Percentiles rank a stretch among this genome's conserved stretches.
These are phyloP conservation scores for Calocybe gangraenosa DNA, from an alignment of 768 basidiomycete genomes.

Conservation along the genomic window DNA sequence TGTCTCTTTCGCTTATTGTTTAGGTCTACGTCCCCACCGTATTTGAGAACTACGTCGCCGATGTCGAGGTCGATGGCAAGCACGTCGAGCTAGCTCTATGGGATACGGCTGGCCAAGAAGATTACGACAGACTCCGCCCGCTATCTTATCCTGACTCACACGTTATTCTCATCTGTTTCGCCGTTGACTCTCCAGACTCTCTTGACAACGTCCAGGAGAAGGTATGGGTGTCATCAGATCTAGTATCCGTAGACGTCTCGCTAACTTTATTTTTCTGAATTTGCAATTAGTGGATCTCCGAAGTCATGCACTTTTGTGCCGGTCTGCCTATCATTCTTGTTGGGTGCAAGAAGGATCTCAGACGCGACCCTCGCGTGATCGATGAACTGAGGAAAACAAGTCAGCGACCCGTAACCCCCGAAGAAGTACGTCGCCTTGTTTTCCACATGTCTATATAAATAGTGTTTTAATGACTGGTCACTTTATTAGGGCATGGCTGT, in stretches of 20 bases:
- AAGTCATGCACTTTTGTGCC: slow-evolving; percentile 97
- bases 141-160: slow-evolving; percentile 99
- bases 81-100: slow-evolving; percentile 97
- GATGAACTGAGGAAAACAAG: slow-evolving; percentile 93
- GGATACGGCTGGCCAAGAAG: slow-evolving; percentile 99
- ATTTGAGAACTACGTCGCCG: slow-evolving; percentile 99
- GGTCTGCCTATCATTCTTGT: slow-evolving; percentile 95
- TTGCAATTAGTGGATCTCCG: slow-evolving; percentile 99
- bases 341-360: slow-evolving; percentile 98
- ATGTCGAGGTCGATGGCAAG: slow-evolving; percentile 98
- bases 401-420: slow-evolving; percentile 91
- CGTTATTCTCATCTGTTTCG: slow-evolving; percentile 99
- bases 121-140: slow-evolving; percentile 97
- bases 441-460: neutral
- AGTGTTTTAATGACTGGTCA: neutral
- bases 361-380: slow-evolving; percentile 88
- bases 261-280: slow-evolving; percentile 2
- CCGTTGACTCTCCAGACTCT: slow-evolving; percentile 96
- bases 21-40: slow-evolving; percentile 99
- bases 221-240: too few relatives aligned
- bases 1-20: neutral
- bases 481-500: slow-evolving; percentile 83
- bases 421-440: slow-evolving; percentile 58
- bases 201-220: slow-evolving; percentile 99
- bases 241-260: too few relatives aligned